Evolutionary conservation across 75 land plant species (phyloP).

Genomic region (Azolla pinnata): DNA sequence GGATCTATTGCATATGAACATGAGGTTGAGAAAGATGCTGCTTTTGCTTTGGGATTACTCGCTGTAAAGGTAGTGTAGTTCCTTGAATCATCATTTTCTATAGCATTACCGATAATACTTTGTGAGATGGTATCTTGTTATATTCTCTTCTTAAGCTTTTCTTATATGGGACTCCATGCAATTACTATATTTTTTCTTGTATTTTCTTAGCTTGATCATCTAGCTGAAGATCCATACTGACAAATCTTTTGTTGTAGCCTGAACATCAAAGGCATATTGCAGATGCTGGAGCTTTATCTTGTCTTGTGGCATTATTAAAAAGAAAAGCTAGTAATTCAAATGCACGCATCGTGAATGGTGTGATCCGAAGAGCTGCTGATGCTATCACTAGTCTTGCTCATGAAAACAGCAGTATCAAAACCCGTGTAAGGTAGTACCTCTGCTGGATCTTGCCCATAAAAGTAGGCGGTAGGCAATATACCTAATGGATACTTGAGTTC

Average conservation of each 20-base stretch:
- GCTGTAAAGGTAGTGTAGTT: constrained; percentile 94
- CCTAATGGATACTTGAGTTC: too few relatives aligned
- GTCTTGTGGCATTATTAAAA: constrained; percentile 60
- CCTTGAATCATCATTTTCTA: too few relatives aligned
- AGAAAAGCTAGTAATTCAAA: constrained; percentile 33
- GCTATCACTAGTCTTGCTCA: constrained; percentile 97
- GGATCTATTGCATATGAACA: constrained; percentile 49
- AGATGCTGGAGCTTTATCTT: constrained; percentile 85
- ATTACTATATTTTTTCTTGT: too few relatives aligned
- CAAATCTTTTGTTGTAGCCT: constrained; percentile 45
- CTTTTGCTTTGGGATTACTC: constrained; percentile 81
- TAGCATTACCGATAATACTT: too few relatives aligned
- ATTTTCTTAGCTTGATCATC: too few relatives aligned
- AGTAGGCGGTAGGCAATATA: too few relatives aligned
- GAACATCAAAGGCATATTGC: constrained; percentile 94
- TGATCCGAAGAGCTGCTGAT: constrained; percentile 95
- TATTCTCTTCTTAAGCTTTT: too few relatives aligned
- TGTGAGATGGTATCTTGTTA: too few relatives aligned
- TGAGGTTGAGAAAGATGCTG: constrained; percentile 86
- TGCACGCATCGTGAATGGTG: constrained; percentile 55
- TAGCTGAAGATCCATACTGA: background rate
- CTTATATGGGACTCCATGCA: background rate
- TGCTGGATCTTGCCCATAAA: too few relatives aligned
- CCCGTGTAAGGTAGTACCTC: constrained; percentile 83
- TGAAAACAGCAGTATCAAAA: constrained; percentile 79